Evolutionary conservation across 352 stramenopile genomes (phyloP).

Genomic region (Globisporangium irregulare): DNA sequence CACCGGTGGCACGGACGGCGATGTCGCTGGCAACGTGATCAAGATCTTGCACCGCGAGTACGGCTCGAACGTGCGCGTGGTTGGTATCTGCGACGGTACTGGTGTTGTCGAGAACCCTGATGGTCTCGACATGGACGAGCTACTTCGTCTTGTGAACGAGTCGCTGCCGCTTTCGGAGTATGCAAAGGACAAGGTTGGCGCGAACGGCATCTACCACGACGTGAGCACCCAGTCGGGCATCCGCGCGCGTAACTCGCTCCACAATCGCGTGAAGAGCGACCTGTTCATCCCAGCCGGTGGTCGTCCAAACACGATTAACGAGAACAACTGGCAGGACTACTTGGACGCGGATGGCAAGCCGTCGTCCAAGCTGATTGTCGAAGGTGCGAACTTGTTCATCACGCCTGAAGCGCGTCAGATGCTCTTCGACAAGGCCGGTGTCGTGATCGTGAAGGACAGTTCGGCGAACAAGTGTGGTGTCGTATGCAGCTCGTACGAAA

Average conservation of each 20-base stretch:
- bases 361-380: slow-evolving; percentile 77
- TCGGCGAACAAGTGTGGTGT: slow-evolving; percentile 91
- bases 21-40: slow-evolving; percentile 97
- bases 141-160: slow-evolving; percentile 93
- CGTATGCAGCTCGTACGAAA: slow-evolving; percentile 84
- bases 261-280: slow-evolving; percentile 93
- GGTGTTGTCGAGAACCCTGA: slow-evolving; percentile 95
- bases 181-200: slow-evolving; percentile 42
- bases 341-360: slow-evolving; percentile 68
- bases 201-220: slow-evolving; percentile 78
- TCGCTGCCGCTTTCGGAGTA: slow-evolving; percentile 88
- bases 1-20: slow-evolving; percentile 95
- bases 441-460: slow-evolving; percentile 98
- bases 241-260: slow-evolving; percentile 96
- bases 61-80: slow-evolving; percentile 93
- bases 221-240: slow-evolving; percentile 73
- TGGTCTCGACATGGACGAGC: slow-evolving; percentile 92
- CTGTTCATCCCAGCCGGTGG: slow-evolving; percentile 82
- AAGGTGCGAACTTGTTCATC: slow-evolving; percentile 87
- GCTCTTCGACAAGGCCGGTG: slow-evolving; percentile 94
- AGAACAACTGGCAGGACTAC: slow-evolving; percentile 83
- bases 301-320: slow-evolving; percentile 83
- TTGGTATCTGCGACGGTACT: slow-evolving; percentile 89
- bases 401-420: slow-evolving; percentile 83
- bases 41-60: slow-evolving; percentile 96